Evolutionary conservation across 106 monocot species (phyloP).

Genomic region (Dioscorea zingiberensis): DNA sequence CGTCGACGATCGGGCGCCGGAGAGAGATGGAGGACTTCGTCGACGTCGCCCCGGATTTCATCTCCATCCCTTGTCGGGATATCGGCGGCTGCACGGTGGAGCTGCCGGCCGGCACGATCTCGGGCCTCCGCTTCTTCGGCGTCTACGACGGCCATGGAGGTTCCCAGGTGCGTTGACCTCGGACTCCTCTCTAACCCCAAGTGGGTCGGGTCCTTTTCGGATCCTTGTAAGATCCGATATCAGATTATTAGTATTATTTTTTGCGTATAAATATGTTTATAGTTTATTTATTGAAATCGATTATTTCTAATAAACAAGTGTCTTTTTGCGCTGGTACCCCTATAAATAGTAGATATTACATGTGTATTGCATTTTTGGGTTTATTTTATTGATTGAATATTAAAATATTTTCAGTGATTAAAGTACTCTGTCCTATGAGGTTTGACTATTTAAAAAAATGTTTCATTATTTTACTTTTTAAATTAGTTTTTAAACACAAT

Average conservation of each 20-base stretch:
- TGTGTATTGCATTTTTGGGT: no score
- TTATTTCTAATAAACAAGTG: not conserved
- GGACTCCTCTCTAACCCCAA: not conserved
- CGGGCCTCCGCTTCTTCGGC: constrained; percentile 21
- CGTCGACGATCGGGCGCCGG: constrained; percentile 13
- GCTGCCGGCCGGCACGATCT: not conserved
- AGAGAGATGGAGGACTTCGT: constrained; percentile 26
- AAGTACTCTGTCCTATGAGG: no score
- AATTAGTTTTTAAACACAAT: no score
- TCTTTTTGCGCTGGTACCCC: no score
- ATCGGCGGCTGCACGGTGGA: constrained; percentile 24
- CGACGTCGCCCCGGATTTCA: constrained; percentile 23
- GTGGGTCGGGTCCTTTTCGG: not conserved
- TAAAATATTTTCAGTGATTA: no score
- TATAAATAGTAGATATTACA: no score
- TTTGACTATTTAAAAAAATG: no score
- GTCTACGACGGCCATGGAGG: constrained; percentile 28
- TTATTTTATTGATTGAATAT: no score
- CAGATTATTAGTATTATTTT: not conserved
- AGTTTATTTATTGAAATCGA: not conserved
- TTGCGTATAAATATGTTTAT: not conserved
- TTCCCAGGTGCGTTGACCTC: constrained; percentile 16
- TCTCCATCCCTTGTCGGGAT: constrained; percentile 15
- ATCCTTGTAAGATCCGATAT: not conserved
- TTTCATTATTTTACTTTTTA: no score